Evolutionary conservation across 495 filamentous ascomycete species (phyloP), one percentile per base, ranked within the genome.

Genomic region (Tetracladium marchalianum): DNA sequence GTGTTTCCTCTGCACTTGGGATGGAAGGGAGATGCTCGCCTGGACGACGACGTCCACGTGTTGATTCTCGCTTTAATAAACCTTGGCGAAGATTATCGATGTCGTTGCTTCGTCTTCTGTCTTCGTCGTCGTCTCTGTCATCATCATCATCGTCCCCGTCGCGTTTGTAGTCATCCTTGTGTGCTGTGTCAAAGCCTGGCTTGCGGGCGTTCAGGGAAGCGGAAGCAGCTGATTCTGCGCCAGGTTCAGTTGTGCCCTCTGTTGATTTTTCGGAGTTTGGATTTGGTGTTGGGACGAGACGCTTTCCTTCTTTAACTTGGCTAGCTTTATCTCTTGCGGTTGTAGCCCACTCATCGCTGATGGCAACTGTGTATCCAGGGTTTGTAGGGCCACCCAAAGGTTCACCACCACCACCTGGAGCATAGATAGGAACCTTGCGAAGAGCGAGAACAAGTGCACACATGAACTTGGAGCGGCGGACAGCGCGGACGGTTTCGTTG

Each of bases 391-490:
- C 81, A 15, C 87, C 87, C 0, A 87, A 65, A 15, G 72, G 53
- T 27, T 85, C 78, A 48, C 70, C 71, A 36, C 81, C 85, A 32
- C 76, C 85, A 22, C 85, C 89, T 49, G 90, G 89, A 18, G 65
- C 78, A 54, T 90, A 81, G 58, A 98, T 93, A 4, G 87, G 88
- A 12, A 98, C 76, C 62, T 80, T 84, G 63, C 85, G 84, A 32
- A 96, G 70, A 8, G 92, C 90, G 9, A 88, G 66, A 6, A 94
- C 81, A 35, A 98, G 72, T 3, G 92, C 92, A 57, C 89, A 95
- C 80, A 97, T 92, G 68, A 98, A 95, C 63, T 94, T 96, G 57
- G 85, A 92, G 44, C 90, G 82, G 35, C 92, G 81, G 12, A 84
- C 75, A 17, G 84, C 78, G 17, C 90, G 82, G 34, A 97, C 71